A percentile compares a stretch with the other conserved stretches of the same genome.
phyloP scores from a whole-genome alignment of 1,284 basidiomycete species.

The Ganoderma sinense region DNA sequence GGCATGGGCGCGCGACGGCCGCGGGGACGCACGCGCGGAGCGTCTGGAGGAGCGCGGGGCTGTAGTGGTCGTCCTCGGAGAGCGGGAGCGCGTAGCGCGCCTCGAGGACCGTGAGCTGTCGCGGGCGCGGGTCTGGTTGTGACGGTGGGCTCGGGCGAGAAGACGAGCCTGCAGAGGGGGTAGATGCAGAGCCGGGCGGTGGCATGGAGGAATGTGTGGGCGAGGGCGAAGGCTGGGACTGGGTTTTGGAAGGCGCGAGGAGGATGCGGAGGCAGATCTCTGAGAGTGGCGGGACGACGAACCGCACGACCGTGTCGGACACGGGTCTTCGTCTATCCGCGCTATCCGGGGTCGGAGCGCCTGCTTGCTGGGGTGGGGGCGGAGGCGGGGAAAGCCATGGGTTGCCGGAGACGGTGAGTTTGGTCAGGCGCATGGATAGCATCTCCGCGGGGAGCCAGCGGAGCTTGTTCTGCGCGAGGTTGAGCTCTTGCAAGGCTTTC shows the following conservation, averaged over 20 bases:
- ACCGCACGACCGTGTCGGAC: constrained; percentile 34
- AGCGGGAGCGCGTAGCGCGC: constrained; percentile 30
- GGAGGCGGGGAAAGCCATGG: constrained; percentile 52
- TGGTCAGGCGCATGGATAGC: constrained; percentile 55
- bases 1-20: constrained; percentile 35
- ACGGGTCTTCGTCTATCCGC: constrained; percentile 19
- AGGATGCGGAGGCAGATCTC: constrained; percentile 61
- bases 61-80: constrained; percentile 22
- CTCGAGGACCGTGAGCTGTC: constrained; percentile 43
- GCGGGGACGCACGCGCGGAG: constrained; percentile 37
- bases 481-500: constrained; percentile 62
- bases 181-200: neutral
- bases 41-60: constrained; percentile 26
- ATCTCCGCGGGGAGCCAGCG: constrained; percentile 73
- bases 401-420: constrained; percentile 61
- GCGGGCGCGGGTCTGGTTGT: neutral
- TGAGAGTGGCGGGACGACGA: constrained; percentile 50
- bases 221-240: neutral
- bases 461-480: constrained; percentile 67
- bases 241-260: constrained; percentile 40
- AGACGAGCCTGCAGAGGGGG: constrained; percentile 34
- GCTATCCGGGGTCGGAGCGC: constrained; percentile 2
- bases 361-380: neutral
- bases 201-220: neutral
- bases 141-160: too few relatives aligned